Conservation (phyloP, 495 filamentous ascomycete genomes). For the Hypoxylon intermedium region DNA sequence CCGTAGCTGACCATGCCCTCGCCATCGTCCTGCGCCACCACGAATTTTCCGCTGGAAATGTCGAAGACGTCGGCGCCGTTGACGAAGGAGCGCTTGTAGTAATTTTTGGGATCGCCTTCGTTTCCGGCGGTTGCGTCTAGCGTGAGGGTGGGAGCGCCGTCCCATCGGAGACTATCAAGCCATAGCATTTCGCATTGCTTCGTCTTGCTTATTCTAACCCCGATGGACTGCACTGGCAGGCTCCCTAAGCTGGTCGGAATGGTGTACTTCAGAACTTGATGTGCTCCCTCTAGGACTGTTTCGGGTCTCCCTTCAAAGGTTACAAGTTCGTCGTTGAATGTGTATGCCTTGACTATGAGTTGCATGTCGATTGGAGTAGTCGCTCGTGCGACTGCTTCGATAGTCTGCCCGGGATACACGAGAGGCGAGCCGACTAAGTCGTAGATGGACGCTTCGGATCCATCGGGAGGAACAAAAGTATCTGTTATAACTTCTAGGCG, state of each 20-base stretch:
- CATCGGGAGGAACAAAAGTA: conserved; percentile 38
- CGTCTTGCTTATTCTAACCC: conserved; percentile 29
- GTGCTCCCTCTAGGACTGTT: too few species aligned
- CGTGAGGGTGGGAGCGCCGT: conserved; percentile 28
- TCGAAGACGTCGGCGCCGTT: conserved; percentile 34
- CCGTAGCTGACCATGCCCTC: conserved; percentile 41
- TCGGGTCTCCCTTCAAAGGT: neutral
- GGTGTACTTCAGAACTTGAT: conserved; percentile 25
- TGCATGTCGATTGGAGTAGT: neutral
- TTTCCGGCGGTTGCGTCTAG: neutral
- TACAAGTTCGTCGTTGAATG: conserved; percentile 23
- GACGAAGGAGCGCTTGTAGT: conserved; percentile 41
- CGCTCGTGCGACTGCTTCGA: conserved; percentile 18
- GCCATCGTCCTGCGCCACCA: conserved; percentile 37
- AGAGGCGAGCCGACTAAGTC: conserved; percentile 38
- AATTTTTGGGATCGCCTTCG: conserved; percentile 2
- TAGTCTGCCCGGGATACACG: conserved; percentile 39
- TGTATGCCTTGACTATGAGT: conserved; percentile 32
- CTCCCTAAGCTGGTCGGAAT: conserved; percentile 32
- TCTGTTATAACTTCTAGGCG: conserved; percentile 30
- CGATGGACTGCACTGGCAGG: conserved; percentile 38
- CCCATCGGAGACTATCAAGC: conserved; percentile 35
- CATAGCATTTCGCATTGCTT: conserved; percentile 24
- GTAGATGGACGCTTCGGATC: conserved; percentile 22
- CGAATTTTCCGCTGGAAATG: too few species aligned